These are phyloP conservation scores for Fusarium nematophilum DNA, from an alignment of 2,329 filamentous ascomycete species.

Conservation along the genomic window DNA sequence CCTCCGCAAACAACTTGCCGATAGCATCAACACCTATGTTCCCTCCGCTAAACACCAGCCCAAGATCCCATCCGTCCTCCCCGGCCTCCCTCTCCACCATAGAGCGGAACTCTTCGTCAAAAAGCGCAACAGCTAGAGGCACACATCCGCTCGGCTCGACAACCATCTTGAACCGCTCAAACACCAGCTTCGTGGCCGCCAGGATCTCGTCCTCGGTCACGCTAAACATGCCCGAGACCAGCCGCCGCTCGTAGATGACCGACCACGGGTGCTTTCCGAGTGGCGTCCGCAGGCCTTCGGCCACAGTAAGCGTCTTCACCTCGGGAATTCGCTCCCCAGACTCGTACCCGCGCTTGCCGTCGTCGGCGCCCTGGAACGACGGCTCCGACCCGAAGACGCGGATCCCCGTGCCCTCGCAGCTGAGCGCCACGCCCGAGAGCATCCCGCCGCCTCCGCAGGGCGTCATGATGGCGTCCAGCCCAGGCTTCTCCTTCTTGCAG, in stretches of 20 bases:
- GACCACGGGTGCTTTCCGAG: slow-evolving; percentile 81
- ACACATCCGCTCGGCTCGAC: slow-evolving; percentile 91
- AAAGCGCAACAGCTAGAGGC: slow-evolving; percentile 84
- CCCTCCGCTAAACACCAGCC: slow-evolving; percentile 69
- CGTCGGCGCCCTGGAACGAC: slow-evolving; percentile 83
- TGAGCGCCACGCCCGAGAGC: slow-evolving; percentile 84
- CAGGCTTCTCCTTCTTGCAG: slow-evolving; percentile 38
- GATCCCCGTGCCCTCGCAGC: slow-evolving; percentile 76
- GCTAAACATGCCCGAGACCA: slow-evolving; percentile 76
- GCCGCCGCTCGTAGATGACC: slow-evolving; percentile 76
- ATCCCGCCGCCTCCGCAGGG: slow-evolving; percentile 92
- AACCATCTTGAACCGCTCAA: slow-evolving; percentile 90
- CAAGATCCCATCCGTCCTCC: slow-evolving; percentile 77
- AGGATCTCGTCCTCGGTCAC: slow-evolving; percentile 87
- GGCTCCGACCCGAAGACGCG: slow-evolving; percentile 91
- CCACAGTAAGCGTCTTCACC: slow-evolving; percentile 84
- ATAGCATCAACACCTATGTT: slow-evolving; percentile 68
- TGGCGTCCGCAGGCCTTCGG: slow-evolving; percentile 88
- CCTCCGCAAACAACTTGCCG: slow-evolving; percentile 59
- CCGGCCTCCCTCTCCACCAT: slow-evolving; percentile 78
- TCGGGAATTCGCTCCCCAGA: slow-evolving; percentile 70
- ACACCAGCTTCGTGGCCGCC: slow-evolving; percentile 78
- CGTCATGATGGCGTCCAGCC: slow-evolving; percentile 78
- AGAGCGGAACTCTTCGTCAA: slow-evolving; percentile 82
- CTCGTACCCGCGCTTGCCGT: slow-evolving; percentile 77